A percentile compares a stretch with the other conserved stretches of the same genome.
phyloP scores from a whole-genome alignment of 208 protist genomes.

The Wallacemonas rigidus region DNA sequence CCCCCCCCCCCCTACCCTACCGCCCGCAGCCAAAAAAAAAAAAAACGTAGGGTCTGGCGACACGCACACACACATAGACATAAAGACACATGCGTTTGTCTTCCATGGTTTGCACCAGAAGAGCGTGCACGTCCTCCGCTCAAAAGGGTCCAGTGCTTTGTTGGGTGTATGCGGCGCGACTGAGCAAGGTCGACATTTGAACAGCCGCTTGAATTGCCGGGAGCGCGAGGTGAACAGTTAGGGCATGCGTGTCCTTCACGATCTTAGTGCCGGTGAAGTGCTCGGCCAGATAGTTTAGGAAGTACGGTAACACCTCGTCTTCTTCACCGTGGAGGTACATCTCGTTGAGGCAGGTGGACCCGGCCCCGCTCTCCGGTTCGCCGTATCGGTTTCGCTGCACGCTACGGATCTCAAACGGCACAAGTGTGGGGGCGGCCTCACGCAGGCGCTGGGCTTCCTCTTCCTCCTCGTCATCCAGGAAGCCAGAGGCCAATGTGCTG shows the following conservation, averaged over 20 bases:
- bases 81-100: too few species aligned
- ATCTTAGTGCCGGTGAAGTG: conserved; percentile 62
- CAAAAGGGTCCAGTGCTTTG: conserved; percentile 57
- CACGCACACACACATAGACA: too few species aligned
- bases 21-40: too few species aligned
- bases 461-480: conserved; percentile 8
- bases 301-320: conserved; percentile 69
- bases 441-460: conserved; percentile 12
- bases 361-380: conserved; percentile 3
- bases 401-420: conserved; percentile 74
- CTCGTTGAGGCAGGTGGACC: conserved; percentile 7
- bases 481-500: conserved; percentile 12
- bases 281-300: conserved; percentile 73
- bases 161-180: conserved; percentile 63
- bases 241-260: conserved; percentile 58
- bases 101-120: neutral
- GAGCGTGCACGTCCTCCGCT: neutral
- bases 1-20: too few species aligned
- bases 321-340: conserved; percentile 15
- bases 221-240: conserved; percentile 68
- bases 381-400: conserved; percentile 24
- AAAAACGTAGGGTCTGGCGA: too few species aligned
- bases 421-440: conserved; percentile 10
- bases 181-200: conserved; percentile 58
- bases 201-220: conserved; percentile 58